Conservation (phyloP, 1,284 basidiomycete genomes). For the Filobasidium uniguttulatum region DNA sequence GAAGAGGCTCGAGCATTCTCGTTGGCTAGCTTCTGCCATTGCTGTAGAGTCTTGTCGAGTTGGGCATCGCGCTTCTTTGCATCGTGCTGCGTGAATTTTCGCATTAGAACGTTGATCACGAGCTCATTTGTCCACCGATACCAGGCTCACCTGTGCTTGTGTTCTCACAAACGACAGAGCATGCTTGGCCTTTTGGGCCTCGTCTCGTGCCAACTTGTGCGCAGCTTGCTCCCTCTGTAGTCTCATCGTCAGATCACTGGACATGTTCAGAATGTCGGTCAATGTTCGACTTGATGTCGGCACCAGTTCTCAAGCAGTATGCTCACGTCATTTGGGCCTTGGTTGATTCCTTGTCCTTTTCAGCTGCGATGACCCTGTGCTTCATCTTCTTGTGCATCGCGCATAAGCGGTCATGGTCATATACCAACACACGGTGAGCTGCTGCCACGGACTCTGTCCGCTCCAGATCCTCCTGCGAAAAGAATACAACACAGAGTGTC, state of each 20-base stretch:
- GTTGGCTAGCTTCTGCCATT: constrained; percentile 57
- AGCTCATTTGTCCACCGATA: not conserved
- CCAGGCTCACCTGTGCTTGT: constrained; percentile 30
- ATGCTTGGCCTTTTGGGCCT: constrained; percentile 22
- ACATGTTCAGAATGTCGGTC: not conserved
- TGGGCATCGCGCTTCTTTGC: constrained; percentile 63
- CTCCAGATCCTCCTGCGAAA: constrained; percentile 53
- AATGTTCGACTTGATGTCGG: too few relatives aligned
- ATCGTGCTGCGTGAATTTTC: constrained; percentile 42
- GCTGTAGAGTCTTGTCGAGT: constrained; percentile 59
- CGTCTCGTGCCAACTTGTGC: constrained; percentile 48
- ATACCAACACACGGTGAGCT: constrained; percentile 59
- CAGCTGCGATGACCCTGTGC: constrained; percentile 50
- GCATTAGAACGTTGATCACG: not conserved
- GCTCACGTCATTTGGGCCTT: constrained; percentile 58
- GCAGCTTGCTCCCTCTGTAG: constrained; percentile 48
- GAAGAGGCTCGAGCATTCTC: constrained; percentile 39
- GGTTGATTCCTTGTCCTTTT: constrained; percentile 56
- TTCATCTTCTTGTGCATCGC: constrained; percentile 48
- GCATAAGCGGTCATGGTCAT: constrained; percentile 64
- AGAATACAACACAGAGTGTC: not conserved
- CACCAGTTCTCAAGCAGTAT: not conserved
- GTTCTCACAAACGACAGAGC: constrained; percentile 31
- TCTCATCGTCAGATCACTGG: not conserved
- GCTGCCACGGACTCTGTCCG: constrained; percentile 62